These are phyloP conservation scores for Cucurbita ficifolia DNA, from an alignment of 306 rosid species.

Conservation along the genomic window DNA sequence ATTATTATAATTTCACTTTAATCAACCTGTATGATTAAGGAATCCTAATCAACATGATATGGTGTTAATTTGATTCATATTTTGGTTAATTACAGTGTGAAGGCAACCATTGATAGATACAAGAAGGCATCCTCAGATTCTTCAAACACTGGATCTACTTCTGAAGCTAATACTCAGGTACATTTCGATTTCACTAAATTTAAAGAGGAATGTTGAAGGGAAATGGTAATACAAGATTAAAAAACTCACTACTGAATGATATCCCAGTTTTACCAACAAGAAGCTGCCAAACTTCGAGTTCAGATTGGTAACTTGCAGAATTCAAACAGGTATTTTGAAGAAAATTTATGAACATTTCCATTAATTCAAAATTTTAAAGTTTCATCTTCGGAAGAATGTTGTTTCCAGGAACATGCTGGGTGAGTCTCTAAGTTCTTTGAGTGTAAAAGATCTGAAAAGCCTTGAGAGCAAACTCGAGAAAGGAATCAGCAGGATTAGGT, in stretches of 20 bases:
- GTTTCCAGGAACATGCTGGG: slow-evolving; percentile 54
- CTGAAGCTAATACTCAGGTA: slow-evolving; percentile 92
- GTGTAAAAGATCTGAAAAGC: slow-evolving; percentile 41
- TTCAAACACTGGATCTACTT: slow-evolving; percentile 62
- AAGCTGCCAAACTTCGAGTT: slow-evolving; percentile 59
- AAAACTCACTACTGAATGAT: neutral
- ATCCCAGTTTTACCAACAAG: slow-evolving; percentile 71
- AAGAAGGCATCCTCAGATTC: slow-evolving; percentile 71
- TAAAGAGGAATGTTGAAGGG: neutral
- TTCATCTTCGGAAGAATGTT: neutral
- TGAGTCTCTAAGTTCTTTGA: slow-evolving; percentile 37
- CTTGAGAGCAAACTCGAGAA: slow-evolving; percentile 62
- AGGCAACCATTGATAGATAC: slow-evolving; percentile 81
- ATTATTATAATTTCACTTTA: neutral
- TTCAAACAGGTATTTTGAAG: slow-evolving; percentile 42
- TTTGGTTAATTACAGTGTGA: slow-evolving; percentile 39
- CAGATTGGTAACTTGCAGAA: slow-evolving; percentile 63
- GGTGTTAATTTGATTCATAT: neutral
- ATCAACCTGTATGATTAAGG: neutral
- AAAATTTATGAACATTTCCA: neutral
- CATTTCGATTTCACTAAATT: neutral
- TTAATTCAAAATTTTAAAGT: neutral
- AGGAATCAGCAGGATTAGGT: slow-evolving; percentile 66
- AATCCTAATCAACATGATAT: neutral
- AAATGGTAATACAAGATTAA: neutral